phyloP scores from a whole-genome alignment of 2,329 filamentous ascomycete genomes.

The Neoscytalidium dimidiatum region DNA sequence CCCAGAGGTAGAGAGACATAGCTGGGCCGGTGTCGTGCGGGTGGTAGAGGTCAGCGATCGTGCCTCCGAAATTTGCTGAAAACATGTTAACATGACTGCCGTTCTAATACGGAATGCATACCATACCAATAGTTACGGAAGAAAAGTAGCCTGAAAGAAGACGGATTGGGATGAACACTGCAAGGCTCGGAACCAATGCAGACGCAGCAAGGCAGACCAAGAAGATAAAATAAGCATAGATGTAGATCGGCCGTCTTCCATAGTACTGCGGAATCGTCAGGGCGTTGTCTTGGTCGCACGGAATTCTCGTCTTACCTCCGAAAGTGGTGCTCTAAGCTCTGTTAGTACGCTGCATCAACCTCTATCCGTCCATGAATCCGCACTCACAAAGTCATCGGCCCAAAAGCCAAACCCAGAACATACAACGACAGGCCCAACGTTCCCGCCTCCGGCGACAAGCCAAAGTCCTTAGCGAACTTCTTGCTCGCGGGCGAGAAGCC shows the following conservation, averaged over 20 bases:
- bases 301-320: slow-evolving; percentile 24
- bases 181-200: slow-evolving; percentile 44
- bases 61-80: slow-evolving; percentile 42
- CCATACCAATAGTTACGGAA: slow-evolving; percentile 37
- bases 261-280: slow-evolving; percentile 34
- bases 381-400: slow-evolving; percentile 35
- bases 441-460: slow-evolving; percentile 42
- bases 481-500: slow-evolving; percentile 48
- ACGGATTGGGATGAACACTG: slow-evolving; percentile 45
- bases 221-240: slow-evolving; percentile 46
- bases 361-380: slow-evolving; percentile 30
- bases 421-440: slow-evolving; percentile 51
- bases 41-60: slow-evolving; percentile 49
- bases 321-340: slow-evolving; percentile 30
- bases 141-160: slow-evolving; percentile 49
- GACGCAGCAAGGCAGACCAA: slow-evolving; percentile 47
- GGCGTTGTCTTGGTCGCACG: no score
- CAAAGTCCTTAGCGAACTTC: slow-evolving; percentile 47
- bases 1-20: slow-evolving; percentile 49
- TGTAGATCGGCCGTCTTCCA: slow-evolving; percentile 46
- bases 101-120: no score
- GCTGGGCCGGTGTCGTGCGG: slow-evolving; percentile 45
- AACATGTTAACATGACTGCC: not conserved
- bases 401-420: slow-evolving; percentile 48
- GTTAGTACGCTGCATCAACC: slow-evolving; percentile 18